Conservation (phyloP, 2,329 filamentous ascomycete genomes). For the Aspergillus fischeri region DNA sequence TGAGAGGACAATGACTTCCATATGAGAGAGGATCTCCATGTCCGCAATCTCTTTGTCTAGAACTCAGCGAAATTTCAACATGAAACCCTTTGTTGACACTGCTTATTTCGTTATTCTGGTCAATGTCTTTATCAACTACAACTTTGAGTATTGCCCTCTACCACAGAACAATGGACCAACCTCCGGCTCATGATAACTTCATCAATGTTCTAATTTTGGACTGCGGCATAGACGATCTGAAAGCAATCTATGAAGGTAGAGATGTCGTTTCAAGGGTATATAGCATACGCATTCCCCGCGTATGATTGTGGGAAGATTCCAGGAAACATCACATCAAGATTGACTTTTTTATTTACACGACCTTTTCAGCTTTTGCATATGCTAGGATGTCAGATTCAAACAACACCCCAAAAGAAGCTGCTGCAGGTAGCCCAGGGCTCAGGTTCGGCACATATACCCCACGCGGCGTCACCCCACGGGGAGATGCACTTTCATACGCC, state of each 20-base stretch:
- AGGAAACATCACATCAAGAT: not conserved
- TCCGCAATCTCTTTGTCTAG: not conserved
- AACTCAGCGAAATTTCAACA: not conserved
- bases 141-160: not conserved
- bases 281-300: not conserved
- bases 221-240: not conserved
- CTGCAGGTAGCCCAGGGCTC: not conserved
- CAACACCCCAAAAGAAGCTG: not conserved
- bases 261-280: not conserved
- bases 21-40: not conserved
- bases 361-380: not conserved
- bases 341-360: not conserved
- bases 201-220: not conserved
- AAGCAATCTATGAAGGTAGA: not conserved
- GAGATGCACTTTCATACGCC: not conserved
- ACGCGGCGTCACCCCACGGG: too few species aligned
- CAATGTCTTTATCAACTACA: not conserved
- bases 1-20: not conserved
- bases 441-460: not conserved
- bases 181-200: not conserved
- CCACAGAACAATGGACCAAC: not conserved
- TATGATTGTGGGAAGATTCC: not conserved
- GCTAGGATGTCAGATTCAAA: not conserved
- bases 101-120: not conserved
- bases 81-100: not conserved